Evolutionary conservation across 2,329 filamentous ascomycete genomes (phyloP), one percentile per base, ranked within the genome.

Genomic region (Cladophialophora psammophila): DNA sequence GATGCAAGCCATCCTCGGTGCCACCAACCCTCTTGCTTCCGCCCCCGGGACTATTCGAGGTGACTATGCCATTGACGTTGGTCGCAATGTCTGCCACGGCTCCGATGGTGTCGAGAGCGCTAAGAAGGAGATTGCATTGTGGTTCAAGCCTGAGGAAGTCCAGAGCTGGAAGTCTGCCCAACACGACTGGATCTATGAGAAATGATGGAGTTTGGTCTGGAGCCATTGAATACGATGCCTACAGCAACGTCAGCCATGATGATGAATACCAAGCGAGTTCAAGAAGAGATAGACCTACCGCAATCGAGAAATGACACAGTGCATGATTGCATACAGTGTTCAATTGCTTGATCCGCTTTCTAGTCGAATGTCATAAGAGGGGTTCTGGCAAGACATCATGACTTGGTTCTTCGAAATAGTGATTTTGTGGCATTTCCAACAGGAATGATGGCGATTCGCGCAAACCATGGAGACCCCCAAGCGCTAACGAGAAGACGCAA

Each of bases 1-100:
- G 65, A 35, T 38, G 31, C 36, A 72, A 92, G 89, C 85, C 83
- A 90, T 99, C 82, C 93, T 99, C 82, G 95, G 95, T 85, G 95
- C 95, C 85, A 99, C 95, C 88, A 98, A 99, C 91, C 95, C 95
- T 78, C 88, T 95, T 74, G 92, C 90, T 80, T 98, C 94, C 66
- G 89, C 90, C 78, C 95, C 95, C 73, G 95, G 95, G 81, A 99
- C 95, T 86, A 99, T 99, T 88, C 94, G 95, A 86, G 94, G 93
- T 83, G 91, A 94, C 87, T 93, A 82, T 82, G 91, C 91, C 82
- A 91, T 94, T 76, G 90, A 93, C 77, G 90, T 93, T 80, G 95
- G 95, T 85, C 93, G 94, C 83, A 99, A 99, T 88, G 93, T 98
- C 86, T 98, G 94, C 92, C 95, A 99, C 90, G 95, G 95, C 81